Base-by-base conservation (phyloP, 2,329 filamentous ascomycete species). In the Cercospora janseana region DNA sequence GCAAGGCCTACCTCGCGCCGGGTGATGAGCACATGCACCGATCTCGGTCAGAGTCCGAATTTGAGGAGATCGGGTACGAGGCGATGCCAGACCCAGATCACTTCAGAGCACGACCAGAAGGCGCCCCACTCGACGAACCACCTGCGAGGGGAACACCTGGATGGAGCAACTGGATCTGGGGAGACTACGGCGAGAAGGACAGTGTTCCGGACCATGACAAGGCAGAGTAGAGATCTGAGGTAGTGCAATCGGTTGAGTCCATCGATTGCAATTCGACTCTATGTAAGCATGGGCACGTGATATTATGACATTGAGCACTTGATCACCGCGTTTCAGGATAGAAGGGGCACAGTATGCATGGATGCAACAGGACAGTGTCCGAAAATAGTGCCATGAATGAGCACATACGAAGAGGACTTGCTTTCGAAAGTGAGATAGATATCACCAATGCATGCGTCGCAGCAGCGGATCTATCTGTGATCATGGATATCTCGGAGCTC, bases 31-130 rank as follows among this genome's bases (percentile, higher is more conserved):
- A 53, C 34, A 71, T 95, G 62, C 85, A 81, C 61, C 92, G 92
- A 72, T 92, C 87, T 64, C 83, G 83, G 57, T 94, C 88, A 67
- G 90, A 95, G 66, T 81, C 80, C 15, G 92, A 95, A 61, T 96
- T 96, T 64, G 90, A 95, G 51, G 66, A 69, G 46, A 58, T 69
- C 2, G 64, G 60, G 8, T 68, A 67, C 37, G 67, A 69, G 53
- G 51, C 64, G 10, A 66, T 69, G 60, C 65, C 66, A n/a, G 65
- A 68, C 46, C 66, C 62, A 16, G 62, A 64, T 43, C 58, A 61
- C 26, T 66, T 58, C 42, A 47, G 53, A 16, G 51, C 52, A 5
- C 55, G 53, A 28, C 32, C 44, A 21, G 44, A 47, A 27, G 44
- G 24, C 15, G 44, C 32, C 20, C 44, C 44, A 13, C 23, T n/a